Conservation (phyloP, 164 flowering plant species). For the Akebia trifoliata region DNA sequence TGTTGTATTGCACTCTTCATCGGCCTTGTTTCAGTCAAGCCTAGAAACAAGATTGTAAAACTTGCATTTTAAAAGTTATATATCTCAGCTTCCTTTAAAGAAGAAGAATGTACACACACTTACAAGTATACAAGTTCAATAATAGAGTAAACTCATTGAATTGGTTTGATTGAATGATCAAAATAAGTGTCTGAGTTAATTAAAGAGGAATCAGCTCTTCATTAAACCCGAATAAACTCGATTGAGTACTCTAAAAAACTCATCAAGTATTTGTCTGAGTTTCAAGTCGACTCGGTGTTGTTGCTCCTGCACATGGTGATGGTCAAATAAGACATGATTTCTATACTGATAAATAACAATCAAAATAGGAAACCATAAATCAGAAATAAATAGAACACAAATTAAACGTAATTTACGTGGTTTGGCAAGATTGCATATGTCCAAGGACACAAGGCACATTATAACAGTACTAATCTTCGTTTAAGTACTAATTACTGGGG, state of each 20-base stretch:
- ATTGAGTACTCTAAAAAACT: constrained; percentile 30
- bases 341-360: constrained; percentile 15
- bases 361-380: neutral
- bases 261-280: constrained; percentile 42
- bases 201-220: constrained; percentile 44
- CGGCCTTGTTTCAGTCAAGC: too few species aligned
- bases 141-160: constrained; percentile 20
- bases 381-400: neutral
- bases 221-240: constrained; percentile 40
- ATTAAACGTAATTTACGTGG: neutral
- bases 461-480: too few species aligned
- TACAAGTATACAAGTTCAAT: neutral
- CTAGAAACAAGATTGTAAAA: too few species aligned
- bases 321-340: constrained; percentile 16
- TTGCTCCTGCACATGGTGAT: constrained; percentile 39
- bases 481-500: too few species aligned
- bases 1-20: too few species aligned
- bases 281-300: constrained; percentile 50
- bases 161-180: constrained; percentile 37
- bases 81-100: too few species aligned
- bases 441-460: too few species aligned
- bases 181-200: constrained; percentile 26
- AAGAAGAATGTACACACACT: neutral
- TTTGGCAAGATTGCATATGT: too few species aligned
- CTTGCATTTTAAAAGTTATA: too few species aligned